A percentile compares a stretch with the other conserved stretches of the same genome.
Evolutionary conservation across 805 yeast species (phyloP).

Genomic region (Blastobotrys chiropterorum): DNA sequence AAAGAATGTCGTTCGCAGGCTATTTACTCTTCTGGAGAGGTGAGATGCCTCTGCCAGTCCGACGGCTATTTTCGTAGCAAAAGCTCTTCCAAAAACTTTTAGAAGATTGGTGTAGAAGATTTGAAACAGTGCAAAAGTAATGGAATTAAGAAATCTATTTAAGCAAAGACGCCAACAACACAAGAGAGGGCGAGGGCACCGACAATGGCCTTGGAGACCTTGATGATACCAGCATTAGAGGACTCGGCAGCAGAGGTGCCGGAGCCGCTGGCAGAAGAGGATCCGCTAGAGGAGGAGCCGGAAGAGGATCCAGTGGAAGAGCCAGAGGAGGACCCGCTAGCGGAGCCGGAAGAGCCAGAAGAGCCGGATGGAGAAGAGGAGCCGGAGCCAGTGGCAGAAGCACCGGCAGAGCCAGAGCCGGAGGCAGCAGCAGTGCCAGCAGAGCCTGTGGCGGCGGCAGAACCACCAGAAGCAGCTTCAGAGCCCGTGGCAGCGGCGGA

Average conservation of each 20-base stretch:
- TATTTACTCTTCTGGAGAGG: no score
- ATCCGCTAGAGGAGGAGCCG: neutral
- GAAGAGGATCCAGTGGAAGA: neutral
- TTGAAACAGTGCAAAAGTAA: neutral
- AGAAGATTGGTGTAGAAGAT: no score
- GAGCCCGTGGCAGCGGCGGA: neutral
- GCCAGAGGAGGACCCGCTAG: neutral
- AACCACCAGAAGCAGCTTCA: slow-evolving; percentile 2
- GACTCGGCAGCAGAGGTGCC: neutral
- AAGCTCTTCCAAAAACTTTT: no score
- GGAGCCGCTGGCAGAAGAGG: neutral
- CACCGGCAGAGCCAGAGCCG: slow-evolving; percentile 6
- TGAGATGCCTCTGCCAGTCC: no score
- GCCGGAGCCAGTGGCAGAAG: slow-evolving; percentile 3
- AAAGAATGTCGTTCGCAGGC: no score
- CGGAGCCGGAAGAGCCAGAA: slow-evolving; percentile 3
- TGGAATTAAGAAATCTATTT: neutral
- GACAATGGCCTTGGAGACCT: neutral
- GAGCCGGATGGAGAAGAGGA: slow-evolving; percentile 6
- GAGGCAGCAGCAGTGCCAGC: slow-evolving; percentile 3
- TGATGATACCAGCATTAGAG: neutral
- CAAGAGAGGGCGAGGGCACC: neutral
- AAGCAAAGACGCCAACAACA: neutral
- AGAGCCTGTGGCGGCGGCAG: slow-evolving; percentile 5
- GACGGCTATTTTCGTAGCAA: no score